Evolutionary conservation across 1,284 basidiomycete genomes (phyloP).

Genomic region (Microbotryum violaceum): DNA sequence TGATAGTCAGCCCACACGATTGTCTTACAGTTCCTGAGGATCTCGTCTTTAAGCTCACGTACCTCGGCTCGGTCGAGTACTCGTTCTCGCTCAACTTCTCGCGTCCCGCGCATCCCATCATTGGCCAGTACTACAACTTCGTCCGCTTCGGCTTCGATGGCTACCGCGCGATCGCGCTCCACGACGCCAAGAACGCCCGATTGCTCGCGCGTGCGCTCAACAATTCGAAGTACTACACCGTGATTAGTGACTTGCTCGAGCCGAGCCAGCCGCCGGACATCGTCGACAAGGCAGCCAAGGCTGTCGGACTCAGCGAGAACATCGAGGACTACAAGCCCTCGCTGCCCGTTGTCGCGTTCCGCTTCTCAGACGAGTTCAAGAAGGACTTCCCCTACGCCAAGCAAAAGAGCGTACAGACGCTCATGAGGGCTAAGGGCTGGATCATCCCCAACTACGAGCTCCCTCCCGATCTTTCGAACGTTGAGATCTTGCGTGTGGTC

Average conservation of each 20-base stretch:
- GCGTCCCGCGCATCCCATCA: conserved; percentile 78
- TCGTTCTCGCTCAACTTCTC: conserved; percentile 93
- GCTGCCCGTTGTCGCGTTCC: conserved; percentile 84
- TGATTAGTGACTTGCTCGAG: conserved; percentile 28
- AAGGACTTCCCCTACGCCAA: conserved; percentile 47
- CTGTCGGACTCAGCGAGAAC: conserved; percentile 16
- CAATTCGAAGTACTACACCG: conserved; percentile 50
- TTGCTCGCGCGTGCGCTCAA: conserved; percentile 73
- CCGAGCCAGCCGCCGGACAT: conserved; percentile 2
- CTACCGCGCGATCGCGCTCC: conserved; percentile 60
- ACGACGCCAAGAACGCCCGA: conserved; percentile 65
- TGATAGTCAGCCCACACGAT: neutral
- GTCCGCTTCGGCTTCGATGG: conserved; percentile 60
- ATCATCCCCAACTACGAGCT: conserved; percentile 64
- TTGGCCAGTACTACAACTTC: conserved; percentile 71
- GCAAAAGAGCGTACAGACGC: conserved; percentile 82
- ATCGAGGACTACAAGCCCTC: conserved; percentile 56
- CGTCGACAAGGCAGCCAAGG: conserved; percentile 15
- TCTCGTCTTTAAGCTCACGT: conserved; percentile 51
- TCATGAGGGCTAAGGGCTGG: conserved; percentile 69
- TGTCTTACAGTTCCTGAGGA: conserved; percentile 20
- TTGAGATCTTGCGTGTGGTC: conserved; percentile 79
- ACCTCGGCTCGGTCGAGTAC: conserved; percentile 49
- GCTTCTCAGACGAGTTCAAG: conserved; percentile 70
- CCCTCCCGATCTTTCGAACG: conserved; percentile 57